A percentile compares a stretch with the other conserved stretches of the same genome.
These are phyloP conservation scores for Mesembryanthemum crystallinum DNA, from an alignment of 148 eudicot genomes.

Conservation along the genomic window DNA sequence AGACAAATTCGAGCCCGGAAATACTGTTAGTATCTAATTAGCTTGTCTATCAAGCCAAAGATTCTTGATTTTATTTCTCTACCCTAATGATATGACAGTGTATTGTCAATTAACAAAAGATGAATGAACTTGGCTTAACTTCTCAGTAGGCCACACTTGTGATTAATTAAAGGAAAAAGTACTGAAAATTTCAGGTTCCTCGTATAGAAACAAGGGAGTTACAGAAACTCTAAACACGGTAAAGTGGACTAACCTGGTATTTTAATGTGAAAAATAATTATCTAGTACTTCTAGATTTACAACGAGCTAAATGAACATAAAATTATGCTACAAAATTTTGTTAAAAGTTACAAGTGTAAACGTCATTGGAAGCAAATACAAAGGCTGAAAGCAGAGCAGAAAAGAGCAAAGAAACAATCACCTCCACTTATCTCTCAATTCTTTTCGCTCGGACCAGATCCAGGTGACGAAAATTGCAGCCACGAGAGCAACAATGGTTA, in stretches of 20 bases:
- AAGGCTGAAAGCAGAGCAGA: not conserved
- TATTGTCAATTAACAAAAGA: too few relatives aligned
- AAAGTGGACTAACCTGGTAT: not conserved
- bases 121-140: too few relatives aligned
- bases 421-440: conserved; percentile 94
- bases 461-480: conserved; percentile 83
- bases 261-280: not conserved
- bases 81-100: too few relatives aligned
- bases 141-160: too few relatives aligned
- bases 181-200: too few relatives aligned
- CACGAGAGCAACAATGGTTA: conserved; percentile 80
- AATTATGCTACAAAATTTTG: conserved; percentile 36
- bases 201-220: not conserved
- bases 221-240: not conserved
- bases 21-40: too few relatives aligned
- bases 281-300: conserved; percentile 30
- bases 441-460: conserved; percentile 89
- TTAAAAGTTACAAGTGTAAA: conserved; percentile 26
- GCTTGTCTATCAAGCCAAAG: too few relatives aligned
- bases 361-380: conserved; percentile 10
- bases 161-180: too few relatives aligned
- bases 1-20: too few relatives aligned
- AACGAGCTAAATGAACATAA: conserved; percentile 21
- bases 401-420: conserved; percentile 27
- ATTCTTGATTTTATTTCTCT: too few relatives aligned